phyloP scores from a whole-genome alignment of 2,329 filamentous ascomycete species.

The Monilinia polystroma region DNA sequence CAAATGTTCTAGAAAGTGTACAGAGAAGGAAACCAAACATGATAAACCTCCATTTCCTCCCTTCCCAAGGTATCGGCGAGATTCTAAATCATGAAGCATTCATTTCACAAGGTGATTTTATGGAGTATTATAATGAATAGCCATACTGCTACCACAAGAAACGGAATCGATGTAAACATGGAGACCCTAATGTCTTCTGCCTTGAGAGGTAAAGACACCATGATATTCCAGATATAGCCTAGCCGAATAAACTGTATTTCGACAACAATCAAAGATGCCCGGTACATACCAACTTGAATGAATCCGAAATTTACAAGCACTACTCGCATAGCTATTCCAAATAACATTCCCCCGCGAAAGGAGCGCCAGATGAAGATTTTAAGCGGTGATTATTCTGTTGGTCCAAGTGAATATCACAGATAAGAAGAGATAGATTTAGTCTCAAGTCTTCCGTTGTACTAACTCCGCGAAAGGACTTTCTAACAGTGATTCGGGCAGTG shows the following conservation, averaged over 20 bases:
- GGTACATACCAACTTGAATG: conserved; percentile 22
- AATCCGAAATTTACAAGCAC: conserved; percentile 24
- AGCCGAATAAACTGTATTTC: conserved; percentile 24
- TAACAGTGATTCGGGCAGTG: too few relatives aligned
- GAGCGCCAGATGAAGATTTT: neutral
- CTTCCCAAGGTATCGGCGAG: neutral
- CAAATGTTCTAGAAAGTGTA: conserved; percentile 45
- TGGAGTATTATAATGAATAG: neutral
- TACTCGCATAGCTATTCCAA: conserved; percentile 28
- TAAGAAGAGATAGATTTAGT: neutral
- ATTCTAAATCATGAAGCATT: neutral
- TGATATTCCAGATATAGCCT: conserved; percentile 40
- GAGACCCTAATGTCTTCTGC: conserved; percentile 38
- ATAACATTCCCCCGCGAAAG: conserved; percentile 21
- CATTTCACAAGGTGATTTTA: neutral
- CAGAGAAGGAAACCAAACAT: neutral
- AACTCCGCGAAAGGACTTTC: neutral
- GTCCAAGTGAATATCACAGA: neutral
- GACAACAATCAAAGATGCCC: conserved; percentile 24
- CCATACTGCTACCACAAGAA: neutral
- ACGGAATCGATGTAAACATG: conserved; percentile 4
- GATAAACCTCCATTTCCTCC: conserved; percentile 47
- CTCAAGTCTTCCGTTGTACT: neutral
- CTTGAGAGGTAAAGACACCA: conserved; percentile 50
- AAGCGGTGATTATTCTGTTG: neutral